Evolutionary conservation across 2,329 filamentous ascomycete species (phyloP), one percentile per base, ranked within the genome.

Genomic region (Colletotrichum graminicola): DNA sequence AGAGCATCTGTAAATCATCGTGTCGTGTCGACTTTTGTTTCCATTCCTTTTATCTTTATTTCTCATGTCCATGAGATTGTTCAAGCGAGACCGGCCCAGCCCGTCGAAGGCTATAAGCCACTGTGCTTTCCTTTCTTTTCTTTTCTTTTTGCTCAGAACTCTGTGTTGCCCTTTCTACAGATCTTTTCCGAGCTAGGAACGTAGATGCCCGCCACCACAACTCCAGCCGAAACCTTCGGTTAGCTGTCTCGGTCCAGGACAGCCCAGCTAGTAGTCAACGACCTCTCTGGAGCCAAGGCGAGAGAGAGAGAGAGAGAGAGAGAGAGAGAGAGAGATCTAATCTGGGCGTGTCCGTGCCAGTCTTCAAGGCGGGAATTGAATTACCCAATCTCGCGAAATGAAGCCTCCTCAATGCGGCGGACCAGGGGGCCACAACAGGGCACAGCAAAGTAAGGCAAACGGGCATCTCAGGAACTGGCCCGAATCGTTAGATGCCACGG

Each of bases 151-250:
- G 12, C 21, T 59, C 41, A 47, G 41, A 62, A 32, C 26, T 54
- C 49, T 51, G 34, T 52, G 45, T 52, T 45, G 26, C 62, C 26
- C 11, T 55, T 54, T 52, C 51, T 56, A 32, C 51, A 21, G 32
- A 41, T 56, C 43, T 36, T 39, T 56, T 29, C 45, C 45, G 52
- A 43, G 39, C 39, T 21, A 51, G 52, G 21, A 29, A 60, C 23
- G 55, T 49, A 66, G 23, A 52, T 29, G 49, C n/a, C 41, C 10
- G 51, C 49, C 49, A 51, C 64, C 68, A 59, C 52, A 60, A 47
- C 45, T 71, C 51, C 39, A 62, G 59, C 52, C 64, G 64, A 71
- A 63, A 67, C 68, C 59, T 52, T 71, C 57, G 57, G 57, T 54
- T 59, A 57, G 51, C 52, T 64, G 32, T 63, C 36, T 67, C 60